These are phyloP conservation scores for Piloderma croceum DNA, from an alignment of 768 basidiomycete species.

Conservation along the genomic window DNA sequence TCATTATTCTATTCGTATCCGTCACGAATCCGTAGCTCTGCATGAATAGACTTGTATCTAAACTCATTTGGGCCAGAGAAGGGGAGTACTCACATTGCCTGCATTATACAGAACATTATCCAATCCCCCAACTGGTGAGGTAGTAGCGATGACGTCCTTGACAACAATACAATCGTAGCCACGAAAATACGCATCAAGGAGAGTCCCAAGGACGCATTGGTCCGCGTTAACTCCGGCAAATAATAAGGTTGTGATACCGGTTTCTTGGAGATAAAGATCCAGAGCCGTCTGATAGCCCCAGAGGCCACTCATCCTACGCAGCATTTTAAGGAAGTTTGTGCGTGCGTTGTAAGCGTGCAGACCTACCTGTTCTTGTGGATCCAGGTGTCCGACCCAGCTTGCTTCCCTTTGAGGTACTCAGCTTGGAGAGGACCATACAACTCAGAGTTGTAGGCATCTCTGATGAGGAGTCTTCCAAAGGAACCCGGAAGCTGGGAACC, in stretches of 20 bases:
- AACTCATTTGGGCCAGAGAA: background rate
- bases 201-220: constrained; percentile 64
- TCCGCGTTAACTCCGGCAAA: constrained; percentile 66
- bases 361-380: constrained; percentile 63
- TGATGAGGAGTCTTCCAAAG: constrained; percentile 56
- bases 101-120: constrained; percentile 57
- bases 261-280: constrained; percentile 57
- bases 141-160: constrained; percentile 56
- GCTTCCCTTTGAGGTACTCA: constrained; percentile 46
- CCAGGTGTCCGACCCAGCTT: constrained; percentile 60
- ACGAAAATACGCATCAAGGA: constrained; percentile 57
- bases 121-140: constrained; percentile 50
- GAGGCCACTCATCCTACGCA: constrained; percentile 63
- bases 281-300: constrained; percentile 62
- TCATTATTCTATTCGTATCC: constrained; percentile 25
- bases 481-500: constrained; percentile 47
- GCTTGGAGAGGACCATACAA: constrained; percentile 60
- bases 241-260: constrained; percentile 55
- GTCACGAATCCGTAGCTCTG: constrained; percentile 52
- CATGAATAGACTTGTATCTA: background rate
- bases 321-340: background rate
- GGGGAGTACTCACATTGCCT: constrained; percentile 37
- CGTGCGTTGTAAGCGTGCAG: background rate
- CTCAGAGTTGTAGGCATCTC: constrained; percentile 51
- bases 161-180: constrained; percentile 62